Percentiles rank a stretch among this genome's conserved stretches.
These are phyloP conservation scores for Aspergillus pseudotamarii DNA, from an alignment of 2,329 filamentous ascomycete genomes.

Conservation along the genomic window DNA sequence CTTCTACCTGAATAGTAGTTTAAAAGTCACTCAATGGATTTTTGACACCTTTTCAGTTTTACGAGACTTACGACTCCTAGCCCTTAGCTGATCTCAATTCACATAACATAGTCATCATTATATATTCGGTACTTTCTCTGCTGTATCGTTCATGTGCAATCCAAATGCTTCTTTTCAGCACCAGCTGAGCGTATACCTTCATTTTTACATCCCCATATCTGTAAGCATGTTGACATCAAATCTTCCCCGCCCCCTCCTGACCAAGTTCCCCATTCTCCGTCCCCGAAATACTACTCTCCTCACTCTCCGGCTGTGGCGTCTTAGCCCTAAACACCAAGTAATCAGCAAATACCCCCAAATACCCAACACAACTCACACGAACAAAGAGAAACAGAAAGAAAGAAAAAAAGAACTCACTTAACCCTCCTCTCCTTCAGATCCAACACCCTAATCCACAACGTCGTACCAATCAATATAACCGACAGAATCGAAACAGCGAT, in stretches of 20 bases:
- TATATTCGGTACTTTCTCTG: neutral
- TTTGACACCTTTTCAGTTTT: rapidly evolving
- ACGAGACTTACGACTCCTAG: neutral
- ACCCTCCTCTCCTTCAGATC: constrained; percentile 13
- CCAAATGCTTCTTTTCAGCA: neutral
- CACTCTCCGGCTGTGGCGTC: neutral
- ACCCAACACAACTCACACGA: neutral
- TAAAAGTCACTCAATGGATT: neutral
- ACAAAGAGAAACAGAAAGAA: too few relatives aligned
- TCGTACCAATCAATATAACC: constrained; percentile 52
- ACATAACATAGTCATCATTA: neutral
- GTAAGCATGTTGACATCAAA: neutral
- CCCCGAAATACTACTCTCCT: neutral
- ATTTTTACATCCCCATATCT: neutral
- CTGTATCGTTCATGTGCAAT: neutral
- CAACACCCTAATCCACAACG: constrained; percentile 26
- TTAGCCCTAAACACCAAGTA: neutral
- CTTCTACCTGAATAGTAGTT: neutral
- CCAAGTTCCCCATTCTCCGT: neutral
- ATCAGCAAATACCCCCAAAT: neutral
- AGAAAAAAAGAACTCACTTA: constrained; percentile 1
- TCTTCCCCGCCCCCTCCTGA: neutral
- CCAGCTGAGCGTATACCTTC: neutral
- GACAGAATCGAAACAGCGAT: constrained; percentile 58
- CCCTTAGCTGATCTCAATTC: neutral